Evolutionary conservation across 495 filamentous ascomycete genomes (phyloP), one percentile per base, ranked within the genome.

Genomic region (Penicillium argentinense): DNA sequence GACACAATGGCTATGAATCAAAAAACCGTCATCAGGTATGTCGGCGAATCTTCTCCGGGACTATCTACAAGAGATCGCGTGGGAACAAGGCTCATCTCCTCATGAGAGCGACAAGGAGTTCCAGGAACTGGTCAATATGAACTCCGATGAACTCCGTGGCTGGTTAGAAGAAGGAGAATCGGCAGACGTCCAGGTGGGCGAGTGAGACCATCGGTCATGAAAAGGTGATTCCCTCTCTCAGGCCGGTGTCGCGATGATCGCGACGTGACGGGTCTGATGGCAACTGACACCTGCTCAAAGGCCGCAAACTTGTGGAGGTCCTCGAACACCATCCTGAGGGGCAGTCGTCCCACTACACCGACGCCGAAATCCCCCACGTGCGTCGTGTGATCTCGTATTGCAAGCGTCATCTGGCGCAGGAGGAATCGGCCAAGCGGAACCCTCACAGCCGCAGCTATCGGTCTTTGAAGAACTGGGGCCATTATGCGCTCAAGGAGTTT

Each of bases 61-160:
- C 45, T 50, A 3, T 34, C 34, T 6, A 9, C n/a, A 14, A 14
- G 11, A 5, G 25, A 5, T 26, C 25, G 11, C 11, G 11, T 26
- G 25, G 25, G 25, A 23, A 9, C 21, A 51, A 64, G 50, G 30
- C 19, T 17, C 13, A 17, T 18, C 5, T 11, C 14, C 13, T 57
- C 52, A 39, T 42, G 51, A 45, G 54, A 61, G 30, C 66, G 42
- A 61, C 56, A 83, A 79, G 33, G 80, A 86, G 62, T 87, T 86
- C 67, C 84, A 85, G 50, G 72, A 77, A 21, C 68, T 85, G 40
- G 81, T 86, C 26, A 86, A 87, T 58, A 87, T 88, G 83, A 69
- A 71, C 5, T 62, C 80, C 0, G 51, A 61, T 7, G 83, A 85
- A 48, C 69, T 87, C 29, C 66, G 81, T 42, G 66, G 69, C 16